Evolutionary conservation across 192 early-diverging fungal species (phyloP), one percentile per base, ranked within the genome.

Genomic region (Backusella circina): DNA sequence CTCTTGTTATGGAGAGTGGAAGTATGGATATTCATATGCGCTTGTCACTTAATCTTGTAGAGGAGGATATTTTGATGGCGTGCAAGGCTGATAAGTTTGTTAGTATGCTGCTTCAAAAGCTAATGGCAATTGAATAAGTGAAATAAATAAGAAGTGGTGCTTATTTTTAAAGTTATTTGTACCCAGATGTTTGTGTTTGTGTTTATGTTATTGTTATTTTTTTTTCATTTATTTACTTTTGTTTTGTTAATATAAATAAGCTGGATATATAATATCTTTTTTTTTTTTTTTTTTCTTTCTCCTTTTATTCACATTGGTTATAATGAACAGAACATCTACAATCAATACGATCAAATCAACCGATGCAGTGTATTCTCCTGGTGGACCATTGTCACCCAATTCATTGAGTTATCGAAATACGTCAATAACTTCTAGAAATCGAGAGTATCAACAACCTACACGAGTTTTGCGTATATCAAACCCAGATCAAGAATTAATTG

Each of bases 51-150:
- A 91, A 90, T 72, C 85, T 95, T 15, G 86, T 83, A 16, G 93
- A 95, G 64, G 90, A 92, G 35, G 94, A 95, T 79, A 86, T 95
- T n/a, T 83, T 93, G 1, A 88, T 92, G 79, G 93, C 93, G 0
- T 83, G 94, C 6, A 86, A 88, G 9, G 75, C 83, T 0, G 93
- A 94, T 68, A 80, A 85, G 15, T 65, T 92, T 38, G 88, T 94
- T 78, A 81, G 80, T 65, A 88, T 82, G 54, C 61, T 83, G n/a
- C 26, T 83, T 5, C 73, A 75, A 83, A 78, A 61, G 54, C 28
- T 61, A 28, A 61, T 61, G 54, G 26, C 54, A 61, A 61, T 61
- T 4, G 54, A 61, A 61, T 61, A 61, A 61, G 26, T 26, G 33
- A 35, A 61, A 61, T 61, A 28, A 26, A 54, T 23, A 16, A 0